phyloP scores from a whole-genome alignment of 2,329 filamentous ascomycete species.

The Talaromyces sp. region DNA sequence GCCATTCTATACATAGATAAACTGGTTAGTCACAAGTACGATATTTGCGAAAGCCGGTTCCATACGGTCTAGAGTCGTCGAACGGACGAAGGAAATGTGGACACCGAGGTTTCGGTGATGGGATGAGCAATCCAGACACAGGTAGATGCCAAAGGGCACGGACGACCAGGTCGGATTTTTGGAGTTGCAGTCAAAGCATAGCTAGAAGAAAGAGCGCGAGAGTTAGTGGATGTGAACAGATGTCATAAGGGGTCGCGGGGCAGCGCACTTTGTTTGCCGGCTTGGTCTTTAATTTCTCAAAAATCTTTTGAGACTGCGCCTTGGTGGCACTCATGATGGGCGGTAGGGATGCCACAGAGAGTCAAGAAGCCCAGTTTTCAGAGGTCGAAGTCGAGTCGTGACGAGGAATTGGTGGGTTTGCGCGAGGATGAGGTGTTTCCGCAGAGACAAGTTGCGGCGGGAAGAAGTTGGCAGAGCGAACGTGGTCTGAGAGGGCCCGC shows the following conservation, averaged over 20 bases:
- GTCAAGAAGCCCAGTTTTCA: neutral
- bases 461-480: slow-evolving; percentile 28
- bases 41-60: slow-evolving; percentile 19
- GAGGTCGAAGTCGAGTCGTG: neutral
- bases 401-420: neutral
- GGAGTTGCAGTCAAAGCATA: slow-evolving; percentile 96
- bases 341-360: slow-evolving; percentile 7
- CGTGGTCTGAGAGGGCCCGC: slow-evolving; percentile 27
- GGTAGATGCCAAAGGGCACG: slow-evolving; percentile 92
- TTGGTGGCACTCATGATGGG: slow-evolving; percentile 68
- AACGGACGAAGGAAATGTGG: slow-evolving; percentile 98
- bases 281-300: slow-evolving; percentile 94
- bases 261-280: slow-evolving; percentile 77
- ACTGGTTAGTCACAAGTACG: slow-evolving; percentile 15
- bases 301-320: slow-evolving; percentile 92
- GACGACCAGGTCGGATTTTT: slow-evolving; percentile 99
- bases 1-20: slow-evolving; percentile 63
- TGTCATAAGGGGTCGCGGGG: slow-evolving; percentile 20
- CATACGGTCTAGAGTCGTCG: slow-evolving; percentile 96
- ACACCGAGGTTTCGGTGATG: slow-evolving; percentile 97
- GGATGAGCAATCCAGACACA: slow-evolving; percentile 95
- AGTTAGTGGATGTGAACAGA: slow-evolving; percentile 12
- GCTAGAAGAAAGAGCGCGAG: slow-evolving; percentile 43
- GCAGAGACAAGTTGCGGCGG: slow-evolving; percentile 14
- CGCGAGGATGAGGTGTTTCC: slow-evolving; percentile 4